Evolutionary conservation across 352 stramenopile genomes (phyloP), one percentile per base, ranked within the genome.

Genomic region (Phytopythium chamaehyphon): DNA sequence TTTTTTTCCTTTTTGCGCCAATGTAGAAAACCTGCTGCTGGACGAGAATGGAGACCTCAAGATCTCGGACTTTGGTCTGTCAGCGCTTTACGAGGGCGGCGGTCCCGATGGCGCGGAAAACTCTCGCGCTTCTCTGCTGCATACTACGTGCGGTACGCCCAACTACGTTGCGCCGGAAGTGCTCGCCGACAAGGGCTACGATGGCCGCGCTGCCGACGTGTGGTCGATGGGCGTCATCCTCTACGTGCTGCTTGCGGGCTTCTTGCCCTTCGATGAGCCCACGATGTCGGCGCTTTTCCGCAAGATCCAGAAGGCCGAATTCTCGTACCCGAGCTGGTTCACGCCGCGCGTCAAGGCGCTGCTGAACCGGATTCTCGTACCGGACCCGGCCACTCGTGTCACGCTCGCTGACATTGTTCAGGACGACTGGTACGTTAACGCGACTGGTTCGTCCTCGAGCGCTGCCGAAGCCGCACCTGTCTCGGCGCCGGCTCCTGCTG

Each of bases 201-300:
- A 96, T 40, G 86, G 87, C 42, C 74, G 83, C n/a, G 83, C 87
- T 8, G 86, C 87, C 19, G 87, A 97, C 74, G 94, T 99, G 21
- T 99, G 97, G 97, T 98, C 88, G 37, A 97, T 97, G 56, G 97
- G 97, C 46, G 97, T 99, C 16, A 99, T 99, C 55, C 77, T 99
- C 31, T 99, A 99, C 68, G 87, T 96, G 33, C 61, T 97, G 53
- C 78, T 96, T 37, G 86, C 86, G 28, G 93, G 93, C 11, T 98
- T 97, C 61, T 63, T 98, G 33, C 93, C 93, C 33, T 98, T 98
- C 51, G 93, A 98, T 57, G 93, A 98, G 55, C 84, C 86, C 1
- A 97, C 87, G 3, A 98, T 98, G 86, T 92, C 88, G 40, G 92
- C 88, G 40, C 75, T 99, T 9, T 99, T 99, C 71, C 79, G 86